Evolutionary conservation across 164 flowering plant species (phyloP), one percentile per base, ranked within the genome.

Genomic region (Dillenia suffruticosa): DNA sequence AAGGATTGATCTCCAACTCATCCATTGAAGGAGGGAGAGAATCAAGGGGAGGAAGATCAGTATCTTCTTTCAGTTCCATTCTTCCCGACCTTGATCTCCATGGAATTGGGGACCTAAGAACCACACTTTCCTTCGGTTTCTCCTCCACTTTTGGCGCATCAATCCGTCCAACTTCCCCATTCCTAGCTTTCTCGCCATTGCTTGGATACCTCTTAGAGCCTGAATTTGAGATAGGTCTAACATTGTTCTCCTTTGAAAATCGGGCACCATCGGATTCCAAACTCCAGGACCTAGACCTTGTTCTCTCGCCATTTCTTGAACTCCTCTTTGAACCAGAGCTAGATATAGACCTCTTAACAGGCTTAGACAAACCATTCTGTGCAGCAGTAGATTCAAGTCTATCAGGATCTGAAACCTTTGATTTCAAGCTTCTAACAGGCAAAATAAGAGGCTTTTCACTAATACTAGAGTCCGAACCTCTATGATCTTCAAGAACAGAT

Each of bases 11-110:
- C 8, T 71, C 82, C 48, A 70, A 26, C 57, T 79, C 78, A 51
- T 71, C 79, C 64, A 63, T 64, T 8, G 79, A 61, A 8, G 73
- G 68, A 63, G 81, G 72, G 58, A 65, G 68, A 63, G 65, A 24
- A 71, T 58, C 51, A 12, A 22, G 44, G 32, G 71, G 58, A 49
- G 73, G 70, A 47, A 46, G 49, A 53, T 5, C 62, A 46, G 45
- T 67, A 9, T 76, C 80, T 46, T 77, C 81, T 17, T 72, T 81
- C 75, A 76, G 49, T 47, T 84, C 88, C 79, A 87, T 66, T 64
- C 86, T 82, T 16, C 87, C 92, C 1, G 94, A 89, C 72, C 90
- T 83, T 51, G 97, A 83, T 61, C 92, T 48, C 96, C 94, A 87
- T 40, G 96, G 96, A 73, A 88, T 84, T 9, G 96, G 96, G 0